Conservation (phyloP, 257 asterid species). For the Plantago major region DNA sequence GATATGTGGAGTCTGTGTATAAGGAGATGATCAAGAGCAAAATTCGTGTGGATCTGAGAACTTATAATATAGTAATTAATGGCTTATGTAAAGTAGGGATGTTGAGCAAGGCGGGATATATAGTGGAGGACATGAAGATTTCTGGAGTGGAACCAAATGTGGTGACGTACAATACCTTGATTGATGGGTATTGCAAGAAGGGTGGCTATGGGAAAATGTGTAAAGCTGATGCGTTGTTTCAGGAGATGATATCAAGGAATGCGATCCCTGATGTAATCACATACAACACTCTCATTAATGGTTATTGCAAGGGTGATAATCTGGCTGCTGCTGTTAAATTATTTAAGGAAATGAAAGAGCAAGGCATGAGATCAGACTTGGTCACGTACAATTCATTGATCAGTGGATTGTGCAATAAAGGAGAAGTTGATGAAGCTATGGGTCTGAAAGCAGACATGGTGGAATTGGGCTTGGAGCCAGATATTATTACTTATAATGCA, state of each 20-base stretch:
- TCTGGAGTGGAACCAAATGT: conserved; percentile 57
- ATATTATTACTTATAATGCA: conserved; percentile 55
- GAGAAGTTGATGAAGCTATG: conserved; percentile 57
- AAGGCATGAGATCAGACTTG: conserved; percentile 40
- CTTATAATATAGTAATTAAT: conserved; percentile 55
- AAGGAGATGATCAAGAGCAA: conserved; percentile 80
- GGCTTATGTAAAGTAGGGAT: conserved; percentile 84
- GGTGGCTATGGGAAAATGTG: conserved; percentile 71
- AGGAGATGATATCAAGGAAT: conserved; percentile 67
- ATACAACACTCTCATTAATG: conserved; percentile 64
- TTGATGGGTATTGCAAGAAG: conserved; percentile 70
- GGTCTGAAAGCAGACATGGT: conserved; percentile 56
- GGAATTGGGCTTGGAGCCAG: conserved; percentile 54
- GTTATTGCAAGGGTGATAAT: conserved; percentile 75
- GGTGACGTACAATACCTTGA: conserved; percentile 64
- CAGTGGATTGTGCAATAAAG: conserved; percentile 53
- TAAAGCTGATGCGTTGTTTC: conserved; percentile 55
- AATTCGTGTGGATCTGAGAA: conserved; percentile 39
- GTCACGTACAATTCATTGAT: conserved; percentile 66
- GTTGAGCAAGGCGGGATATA: conserved; percentile 66
- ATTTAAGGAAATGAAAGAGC: conserved; percentile 60
- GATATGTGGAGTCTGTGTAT: conserved; percentile 48
- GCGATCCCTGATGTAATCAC: conserved; percentile 53
- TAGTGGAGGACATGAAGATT: conserved; percentile 77
- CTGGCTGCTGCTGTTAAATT: conserved; percentile 46